A percentile compares a stretch with the other conserved stretches of the same genome.
Evolutionary conservation across 768 basidiomycete genomes (phyloP).

Genomic region (Tricholoma sp.): DNA sequence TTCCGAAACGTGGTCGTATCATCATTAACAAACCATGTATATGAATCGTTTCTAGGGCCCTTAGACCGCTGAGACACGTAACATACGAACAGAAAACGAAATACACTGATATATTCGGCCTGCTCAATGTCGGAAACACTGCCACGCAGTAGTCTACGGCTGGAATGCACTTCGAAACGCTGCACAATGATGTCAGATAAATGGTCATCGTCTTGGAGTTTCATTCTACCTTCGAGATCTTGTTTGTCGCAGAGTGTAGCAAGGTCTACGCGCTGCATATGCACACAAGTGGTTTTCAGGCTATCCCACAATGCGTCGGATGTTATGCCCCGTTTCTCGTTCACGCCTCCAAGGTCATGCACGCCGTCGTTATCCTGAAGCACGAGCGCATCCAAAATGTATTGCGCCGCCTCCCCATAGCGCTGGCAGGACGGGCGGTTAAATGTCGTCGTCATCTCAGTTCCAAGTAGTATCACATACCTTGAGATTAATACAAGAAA

Average conservation of each 20-base stretch:
- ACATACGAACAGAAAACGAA: not conserved
- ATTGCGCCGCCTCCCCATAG: slow-evolving; percentile 81
- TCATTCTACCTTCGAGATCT: slow-evolving; percentile 56
- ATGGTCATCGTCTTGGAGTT: slow-evolving; percentile 1
- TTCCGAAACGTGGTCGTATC: not conserved
- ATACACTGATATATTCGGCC: not conserved
- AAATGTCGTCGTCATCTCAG: slow-evolving; percentile 1
- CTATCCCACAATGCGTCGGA: slow-evolving; percentile 84
- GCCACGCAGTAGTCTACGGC: not conserved
- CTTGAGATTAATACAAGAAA: slow-evolving; percentile 83
- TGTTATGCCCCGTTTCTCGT: slow-evolving; percentile 64
- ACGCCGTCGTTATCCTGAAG: slow-evolving; percentile 84
- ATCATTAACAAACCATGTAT: not conserved
- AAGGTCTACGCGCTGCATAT: slow-evolving; percentile 75
- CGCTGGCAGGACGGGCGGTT: slow-evolving; percentile 38
- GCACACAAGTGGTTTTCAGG: slow-evolving; percentile 74
- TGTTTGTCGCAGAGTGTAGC: slow-evolving; percentile 65
- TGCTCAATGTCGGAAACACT: too few species aligned
- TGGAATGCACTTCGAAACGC: slow-evolving; percentile 2
- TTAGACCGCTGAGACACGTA: slow-evolving; percentile 5
- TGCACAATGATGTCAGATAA: not conserved
- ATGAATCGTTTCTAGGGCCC: not conserved
- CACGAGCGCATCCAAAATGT: slow-evolving; percentile 83
- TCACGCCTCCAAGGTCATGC: slow-evolving; percentile 35
- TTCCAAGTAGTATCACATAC: slow-evolving; percentile 35